These are phyloP conservation scores for Ceratocystis destructans DNA, from an alignment of 2,329 filamentous ascomycete species.

Conservation along the genomic window DNA sequence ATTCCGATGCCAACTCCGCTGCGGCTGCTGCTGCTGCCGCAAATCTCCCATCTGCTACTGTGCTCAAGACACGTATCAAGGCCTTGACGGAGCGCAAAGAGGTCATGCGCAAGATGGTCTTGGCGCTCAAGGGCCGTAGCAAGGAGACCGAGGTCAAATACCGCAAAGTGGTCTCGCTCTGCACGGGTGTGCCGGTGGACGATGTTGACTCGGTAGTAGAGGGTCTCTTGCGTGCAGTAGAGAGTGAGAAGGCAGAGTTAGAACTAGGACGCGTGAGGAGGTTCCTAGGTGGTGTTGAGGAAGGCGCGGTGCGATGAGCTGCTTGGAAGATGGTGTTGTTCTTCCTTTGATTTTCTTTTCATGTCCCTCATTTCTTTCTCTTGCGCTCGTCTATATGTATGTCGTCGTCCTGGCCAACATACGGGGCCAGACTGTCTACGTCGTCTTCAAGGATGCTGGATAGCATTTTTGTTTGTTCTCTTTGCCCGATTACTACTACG, in stretches of 20 bases:
- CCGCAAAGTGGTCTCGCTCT: conserved; percentile 72
- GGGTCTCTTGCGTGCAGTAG: conserved; percentile 69
- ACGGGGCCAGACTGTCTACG: too few relatives aligned
- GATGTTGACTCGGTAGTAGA: conserved; percentile 72
- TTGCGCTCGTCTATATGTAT: neutral
- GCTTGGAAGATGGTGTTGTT: neutral
- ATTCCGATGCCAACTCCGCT: conserved; percentile 29
- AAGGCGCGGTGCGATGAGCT: conserved; percentile 39
- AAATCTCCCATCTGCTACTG: conserved; percentile 26
- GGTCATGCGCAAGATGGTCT: conserved; percentile 52
- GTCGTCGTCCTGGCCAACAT: too few relatives aligned
- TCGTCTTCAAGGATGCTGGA: neutral
- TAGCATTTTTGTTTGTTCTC: conserved; percentile 1
- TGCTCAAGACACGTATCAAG: conserved; percentile 53
- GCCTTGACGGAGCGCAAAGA: conserved; percentile 59
- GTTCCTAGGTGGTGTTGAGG: conserved; percentile 60
- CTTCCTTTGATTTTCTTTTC: neutral
- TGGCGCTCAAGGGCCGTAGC: conserved; percentile 61
- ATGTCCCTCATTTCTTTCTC: neutral
- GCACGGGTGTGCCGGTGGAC: conserved; percentile 63
- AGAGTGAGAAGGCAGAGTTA: conserved; percentile 66
- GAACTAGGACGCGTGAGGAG: conserved; percentile 65
- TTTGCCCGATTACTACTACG: neutral
- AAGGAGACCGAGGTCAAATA: conserved; percentile 80
- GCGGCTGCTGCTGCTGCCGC: conserved; percentile 38